Base-by-base conservation (phyloP, 495 filamentous ascomycete species). In the Jackrogersella multiformis region DNA sequence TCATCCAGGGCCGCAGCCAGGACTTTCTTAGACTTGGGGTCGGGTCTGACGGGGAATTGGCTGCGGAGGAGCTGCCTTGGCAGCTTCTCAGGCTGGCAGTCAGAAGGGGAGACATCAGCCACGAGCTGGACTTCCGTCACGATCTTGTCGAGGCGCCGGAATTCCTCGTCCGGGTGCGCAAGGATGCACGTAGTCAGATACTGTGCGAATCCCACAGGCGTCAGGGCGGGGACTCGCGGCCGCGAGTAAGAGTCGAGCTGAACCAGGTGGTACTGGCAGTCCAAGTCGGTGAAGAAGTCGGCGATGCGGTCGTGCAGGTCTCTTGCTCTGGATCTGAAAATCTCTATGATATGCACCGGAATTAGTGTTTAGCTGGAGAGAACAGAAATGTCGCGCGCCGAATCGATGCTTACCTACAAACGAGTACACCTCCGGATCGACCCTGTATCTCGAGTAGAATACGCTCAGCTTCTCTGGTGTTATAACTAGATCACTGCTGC, bases 251-350 rank as follows among this genome's bases (percentile, higher is more conserved):
- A 68, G 28, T 84, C 79, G 20, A 82, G 77, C 64, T 93, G 94
- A 1, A 96, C 85, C 10, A 96, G 84, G 76, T 94, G 90, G 71
- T 96, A 92, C 68, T 94, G 84, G 66, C 89, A 93, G 18, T 84
- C 84, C 10, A 97, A 81, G 35, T 90, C 89, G 45, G 88, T 84
- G 73, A 92, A 97, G 54, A 97, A 79, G 28, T 86, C 86, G 2
- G 83, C 23, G 80, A 88, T 32, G 75, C 85, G 57, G 75, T 84
- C 54, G 73, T 76, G 48, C 0, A 44, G 61, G 1, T 69, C 53
- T 23, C 73, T 46, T 5, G 72, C 68, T 38, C 75, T 74, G 24
- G 73, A 68, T 44, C 66, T 69, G 71, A 89, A 88, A 55, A 88
- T 84, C 6, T 75, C 82, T 82, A 61, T 13, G n/a, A 48, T 2